Conservation (phyloP, 768 basidiomycete genomes). For the Pulveroboletus frians region DNA sequence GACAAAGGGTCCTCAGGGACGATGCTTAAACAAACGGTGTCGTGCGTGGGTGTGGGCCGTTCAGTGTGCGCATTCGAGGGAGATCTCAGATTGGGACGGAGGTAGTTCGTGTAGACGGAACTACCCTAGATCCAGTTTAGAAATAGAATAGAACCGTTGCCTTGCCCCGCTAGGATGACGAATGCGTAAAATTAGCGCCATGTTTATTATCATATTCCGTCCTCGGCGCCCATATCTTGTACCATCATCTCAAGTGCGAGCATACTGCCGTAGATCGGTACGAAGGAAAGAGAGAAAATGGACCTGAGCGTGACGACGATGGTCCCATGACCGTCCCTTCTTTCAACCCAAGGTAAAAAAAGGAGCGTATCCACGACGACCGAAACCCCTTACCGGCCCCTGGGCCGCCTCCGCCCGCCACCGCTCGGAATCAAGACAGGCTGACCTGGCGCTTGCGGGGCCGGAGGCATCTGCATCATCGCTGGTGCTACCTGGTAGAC, state of each 20-base stretch:
- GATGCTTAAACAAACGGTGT: too few species aligned
- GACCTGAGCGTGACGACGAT: background rate
- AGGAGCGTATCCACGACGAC: too few species aligned
- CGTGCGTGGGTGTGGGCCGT: background rate
- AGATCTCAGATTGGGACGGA: background rate
- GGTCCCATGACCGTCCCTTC: background rate
- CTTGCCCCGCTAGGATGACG: too few species aligned
- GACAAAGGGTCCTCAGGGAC: background rate
- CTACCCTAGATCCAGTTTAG: background rate
- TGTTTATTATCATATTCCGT: too few species aligned
- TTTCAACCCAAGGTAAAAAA: background rate
- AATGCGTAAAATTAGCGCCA: too few species aligned
- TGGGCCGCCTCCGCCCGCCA: conserved; percentile 7
- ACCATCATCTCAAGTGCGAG: background rate
- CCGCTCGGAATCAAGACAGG: conserved; percentile 2
- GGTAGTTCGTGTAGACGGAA: background rate
- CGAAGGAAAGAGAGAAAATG: too few species aligned
- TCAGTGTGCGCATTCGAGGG: background rate
- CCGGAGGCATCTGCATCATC: background rate
- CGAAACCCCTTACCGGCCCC: background rate
- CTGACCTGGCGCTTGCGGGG: background rate
- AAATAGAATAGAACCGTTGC: background rate
- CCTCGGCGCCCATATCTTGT: too few species aligned
- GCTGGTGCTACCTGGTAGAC: background rate
- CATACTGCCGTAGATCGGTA: background rate